Conservation (phyloP, 1,284 basidiomycete species). For the Leccinum fallax region DNA sequence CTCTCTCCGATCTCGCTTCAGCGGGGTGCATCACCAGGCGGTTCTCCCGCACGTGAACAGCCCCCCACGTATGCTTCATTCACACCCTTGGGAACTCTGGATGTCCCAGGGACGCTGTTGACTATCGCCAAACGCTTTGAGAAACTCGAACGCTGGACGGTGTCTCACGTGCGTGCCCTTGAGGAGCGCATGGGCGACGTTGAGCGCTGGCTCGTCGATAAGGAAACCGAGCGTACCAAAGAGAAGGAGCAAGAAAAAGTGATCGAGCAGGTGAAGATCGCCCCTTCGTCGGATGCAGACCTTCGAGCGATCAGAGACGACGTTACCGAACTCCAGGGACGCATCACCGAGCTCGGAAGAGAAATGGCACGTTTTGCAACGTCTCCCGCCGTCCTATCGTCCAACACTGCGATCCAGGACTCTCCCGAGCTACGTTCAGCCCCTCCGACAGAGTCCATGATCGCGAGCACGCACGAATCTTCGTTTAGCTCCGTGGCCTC, state of each 20-base stretch:
- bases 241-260: conserved; percentile 22
- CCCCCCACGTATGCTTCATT: conserved; percentile 77
- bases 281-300: conserved; percentile 18
- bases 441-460: conserved; percentile 44
- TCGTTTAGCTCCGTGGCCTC: conserved; percentile 29
- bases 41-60: conserved; percentile 61
- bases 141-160: conserved; percentile 84
- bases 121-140: conserved; percentile 54
- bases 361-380: conserved; percentile 75
- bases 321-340: conserved; percentile 67
- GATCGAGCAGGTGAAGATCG: conserved; percentile 19
- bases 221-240: conserved; percentile 53
- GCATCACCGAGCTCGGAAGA: conserved; percentile 69
- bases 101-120: conserved; percentile 69
- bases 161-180: conserved; percentile 76
- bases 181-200: conserved; percentile 85
- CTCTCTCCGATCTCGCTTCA: conserved; percentile 38
- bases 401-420: conserved; percentile 50
- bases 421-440: conserved; percentile 44
- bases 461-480: conserved; percentile 33
- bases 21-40: conserved; percentile 42
- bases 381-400: conserved; percentile 55
- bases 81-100: conserved; percentile 64
- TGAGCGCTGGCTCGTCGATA: conserved; percentile 79
- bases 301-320: conserved; percentile 63